Evolutionary conservation across 2,329 filamentous ascomycete genomes (phyloP), one percentile per base, ranked within the genome.

Genomic region (Triangularia setosa): DNA sequence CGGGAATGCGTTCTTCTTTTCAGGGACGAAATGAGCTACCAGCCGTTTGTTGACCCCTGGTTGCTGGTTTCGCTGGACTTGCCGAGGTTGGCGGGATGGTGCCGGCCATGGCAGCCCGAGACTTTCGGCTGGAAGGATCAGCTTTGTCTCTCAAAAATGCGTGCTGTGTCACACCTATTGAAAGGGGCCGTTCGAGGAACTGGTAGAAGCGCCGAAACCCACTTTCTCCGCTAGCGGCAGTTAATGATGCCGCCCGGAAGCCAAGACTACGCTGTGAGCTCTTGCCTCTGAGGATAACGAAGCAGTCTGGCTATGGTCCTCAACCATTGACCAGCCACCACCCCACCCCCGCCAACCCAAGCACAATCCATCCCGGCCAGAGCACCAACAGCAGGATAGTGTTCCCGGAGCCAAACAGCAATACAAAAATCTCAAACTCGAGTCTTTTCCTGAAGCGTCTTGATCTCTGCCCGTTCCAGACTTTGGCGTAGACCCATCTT

Each of bases 1-100:
- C 62, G 95, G 95, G 12, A 99, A 99, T 77, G 87, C 91, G 0
- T 97, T 97, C 76, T 99, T 99, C 82, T 94, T 93, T 75, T 84
- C 85, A 48, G 40, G 40, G n/a, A 48, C 40, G 18, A 83, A 75
- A 75, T 75, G 70, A 75, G 28, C 23, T 16, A n/a, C n/a, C n/a
- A n/a, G 61, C 52, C 11, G 14, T 58, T 61, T 11, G 60, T 61
- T 62, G 40, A 5, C 14, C 4, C 4, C 14, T 14, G 33, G 11
- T 12, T 12, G 33, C 33, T 16, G 16, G 14, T 40, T n/a, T 18
- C 14, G 21, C 18, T 53, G 24, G 3, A 9, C 1, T 53, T 53
- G 24, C n/a, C n/a, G n/a, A 21, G 48, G n/a, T 25, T 23, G 48
- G 24, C 8, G n/a, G 48, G 21, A 16, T 55, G 52, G 6, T 21